Base-by-base conservation (phyloP, 176 grass and related monocot genomes). In the Phoenix roebelenii region DNA sequence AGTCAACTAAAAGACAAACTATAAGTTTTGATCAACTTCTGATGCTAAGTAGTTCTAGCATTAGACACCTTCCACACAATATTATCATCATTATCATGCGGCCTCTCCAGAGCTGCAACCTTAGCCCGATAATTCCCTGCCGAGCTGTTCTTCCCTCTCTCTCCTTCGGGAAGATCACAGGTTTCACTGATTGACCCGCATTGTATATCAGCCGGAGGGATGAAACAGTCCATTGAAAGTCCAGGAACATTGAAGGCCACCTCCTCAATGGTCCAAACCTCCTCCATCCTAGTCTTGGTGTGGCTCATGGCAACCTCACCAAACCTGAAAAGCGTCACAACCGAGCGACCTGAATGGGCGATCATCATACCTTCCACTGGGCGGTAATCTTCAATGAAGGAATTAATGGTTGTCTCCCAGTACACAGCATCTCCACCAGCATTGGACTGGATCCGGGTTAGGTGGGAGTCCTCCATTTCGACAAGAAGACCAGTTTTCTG, bases 301-400 rank as follows among this genome's bases (percentile, higher is more conserved):
- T 68, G 65, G 52, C 65, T 68, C 65, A 68, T 68, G 52, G 65
- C 65, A 17, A 68, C 65, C 39, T 68, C 65, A 22, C 65, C 65
- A 22, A 68, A 68, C 25, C 65, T 25, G 15, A 68, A 56, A 48
- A 68, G 65, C 2, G 52, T 68, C 14, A 68, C 65, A 29, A 57
- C 18, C 9, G 65, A 68, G 22, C 52, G 52, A 1, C 65, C 65
- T 3, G 65, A 56, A 52, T 68, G 65, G 3, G 65, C 65, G 17
- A 68, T 55, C 65, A 68, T 68, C 65, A 56, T 22, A 7, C 65
- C 65, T 2, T 68, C 65, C 1, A 68, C 52, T 0, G 52, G 52
- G 52, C 65, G 65, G 26, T 68, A 68, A 29, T 68, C 65, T 3
- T 68, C n/a, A 15, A 57, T 57, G 52, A 52, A 68, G 65, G 65